Conservation (phyloP, 306 rosid genomes). For the Nissolia schottii region DNA sequence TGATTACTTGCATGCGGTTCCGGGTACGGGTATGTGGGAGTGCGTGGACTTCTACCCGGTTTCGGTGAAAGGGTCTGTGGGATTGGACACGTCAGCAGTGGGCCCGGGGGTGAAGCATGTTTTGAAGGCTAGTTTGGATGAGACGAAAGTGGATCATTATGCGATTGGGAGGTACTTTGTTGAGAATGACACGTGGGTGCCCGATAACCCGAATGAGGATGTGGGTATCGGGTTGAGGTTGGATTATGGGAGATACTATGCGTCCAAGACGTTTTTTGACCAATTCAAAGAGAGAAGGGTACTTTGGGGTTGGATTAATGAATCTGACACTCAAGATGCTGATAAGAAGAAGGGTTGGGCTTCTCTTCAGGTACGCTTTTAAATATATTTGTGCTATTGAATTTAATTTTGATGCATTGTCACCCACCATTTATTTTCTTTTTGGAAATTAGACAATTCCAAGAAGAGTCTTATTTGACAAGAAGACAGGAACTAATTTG, state of each 20-base stretch:
- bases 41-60: constrained; percentile 84
- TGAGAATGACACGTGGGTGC: constrained; percentile 76
- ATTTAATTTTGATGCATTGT: not conserved
- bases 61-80: constrained; percentile 42
- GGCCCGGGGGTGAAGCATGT: constrained; percentile 61
- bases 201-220: constrained; percentile 72
- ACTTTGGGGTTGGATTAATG: constrained; percentile 77
- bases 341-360: constrained; percentile 81
- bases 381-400: not conserved
- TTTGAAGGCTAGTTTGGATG: constrained; percentile 74
- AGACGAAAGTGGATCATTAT: constrained; percentile 52
- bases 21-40: constrained; percentile 97
- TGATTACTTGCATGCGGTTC: constrained; percentile 47
- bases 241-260: constrained; percentile 85
- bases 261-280: constrained; percentile 81
- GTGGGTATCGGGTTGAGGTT: constrained; percentile 72
- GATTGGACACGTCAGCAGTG: constrained; percentile 58
- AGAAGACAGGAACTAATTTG: constrained; percentile 53
- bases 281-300: constrained; percentile 57
- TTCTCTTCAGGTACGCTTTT: constrained; percentile 56
- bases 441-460: constrained; percentile 56
- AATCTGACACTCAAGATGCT: constrained; percentile 57
- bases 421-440: not conserved
- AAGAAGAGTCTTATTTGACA: constrained; percentile 66
- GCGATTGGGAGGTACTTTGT: constrained; percentile 61